A percentile compares a stretch with the other conserved stretches of the same genome.
Conservation (phyloP, 2,329 filamentous ascomycete species). For the Plectosphaerella cucumerina region DNA sequence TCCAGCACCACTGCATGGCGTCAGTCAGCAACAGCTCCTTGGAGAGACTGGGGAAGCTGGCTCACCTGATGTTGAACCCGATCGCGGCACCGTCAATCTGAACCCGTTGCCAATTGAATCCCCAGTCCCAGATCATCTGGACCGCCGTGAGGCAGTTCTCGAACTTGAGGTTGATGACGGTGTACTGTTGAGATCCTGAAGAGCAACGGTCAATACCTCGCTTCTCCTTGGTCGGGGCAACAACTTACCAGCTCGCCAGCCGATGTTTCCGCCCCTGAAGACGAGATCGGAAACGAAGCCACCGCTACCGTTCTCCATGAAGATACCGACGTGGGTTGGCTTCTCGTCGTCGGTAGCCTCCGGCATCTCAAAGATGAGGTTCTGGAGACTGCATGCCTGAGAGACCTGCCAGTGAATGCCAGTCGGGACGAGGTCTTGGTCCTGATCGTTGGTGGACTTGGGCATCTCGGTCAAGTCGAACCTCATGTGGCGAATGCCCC, state of each 20-base stretch:
- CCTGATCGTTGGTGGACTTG: constrained; percentile 24
- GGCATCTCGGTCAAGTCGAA: constrained; percentile 51
- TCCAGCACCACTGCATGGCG: constrained; percentile 23
- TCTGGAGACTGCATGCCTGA: constrained; percentile 55
- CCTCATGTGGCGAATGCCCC: constrained; percentile 47
- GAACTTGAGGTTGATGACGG: constrained; percentile 62
- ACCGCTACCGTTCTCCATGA: constrained; percentile 29
- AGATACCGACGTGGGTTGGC: constrained; percentile 36
- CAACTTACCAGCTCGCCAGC: constrained; percentile 35
- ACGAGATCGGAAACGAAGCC: constrained; percentile 54
- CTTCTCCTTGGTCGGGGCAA: constrained; percentile 33
- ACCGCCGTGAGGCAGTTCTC: constrained; percentile 60
- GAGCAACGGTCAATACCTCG: no score
- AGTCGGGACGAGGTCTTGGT: constrained; percentile 22
- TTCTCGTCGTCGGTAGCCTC: constrained; percentile 26
- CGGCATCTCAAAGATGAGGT: constrained; percentile 40
- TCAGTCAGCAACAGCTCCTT: no score
- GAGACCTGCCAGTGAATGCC: constrained; percentile 60
- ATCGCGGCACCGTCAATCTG: constrained; percentile 16
- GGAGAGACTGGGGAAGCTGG: no score
- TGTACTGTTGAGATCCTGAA: constrained; percentile 54
- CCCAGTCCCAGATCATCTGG: constrained; percentile 67
- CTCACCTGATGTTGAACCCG: constrained; percentile 21
- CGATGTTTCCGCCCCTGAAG: constrained; percentile 53
- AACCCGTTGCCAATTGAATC: constrained; percentile 54